Percentiles rank a stretch among this genome's conserved stretches.
These are phyloP conservation scores for Penicillium verhagenii DNA, from an alignment of 495 filamentous ascomycete genomes.

Conservation along the genomic window DNA sequence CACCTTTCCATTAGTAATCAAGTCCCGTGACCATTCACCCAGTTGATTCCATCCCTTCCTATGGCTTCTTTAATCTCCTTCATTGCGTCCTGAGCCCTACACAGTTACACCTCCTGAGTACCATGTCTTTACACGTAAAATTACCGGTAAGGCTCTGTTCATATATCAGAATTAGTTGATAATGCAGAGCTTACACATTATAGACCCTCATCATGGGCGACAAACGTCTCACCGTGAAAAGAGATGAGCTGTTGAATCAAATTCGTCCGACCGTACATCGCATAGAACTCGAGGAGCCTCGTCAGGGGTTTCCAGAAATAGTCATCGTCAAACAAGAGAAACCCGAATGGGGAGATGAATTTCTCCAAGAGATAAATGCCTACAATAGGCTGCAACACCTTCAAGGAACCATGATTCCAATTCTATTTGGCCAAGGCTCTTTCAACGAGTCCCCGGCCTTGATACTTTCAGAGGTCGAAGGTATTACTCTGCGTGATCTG, in stretches of 20 bases:
- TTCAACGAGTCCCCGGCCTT: slow-evolving; percentile 6
- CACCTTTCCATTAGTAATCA: no score
- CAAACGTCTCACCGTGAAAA: slow-evolving; percentile 1
- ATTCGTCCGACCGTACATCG: slow-evolving; percentile 5
- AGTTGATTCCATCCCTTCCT: no score
- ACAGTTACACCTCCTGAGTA: no score
- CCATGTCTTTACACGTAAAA: no score
- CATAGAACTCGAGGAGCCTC: slow-evolving; percentile 8
- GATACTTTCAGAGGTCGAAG: slow-evolving; percentile 6
- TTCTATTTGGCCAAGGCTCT: slow-evolving; percentile 8
- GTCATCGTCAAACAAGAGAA: slow-evolving; percentile 13
- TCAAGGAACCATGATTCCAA: slow-evolving; percentile 8
- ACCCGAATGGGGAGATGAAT: neutral
- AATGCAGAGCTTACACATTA: no score
- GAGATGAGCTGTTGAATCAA: neutral
- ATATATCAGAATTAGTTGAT: no score
- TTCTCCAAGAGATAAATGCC: neutral
- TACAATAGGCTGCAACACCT: slow-evolving; percentile 4
- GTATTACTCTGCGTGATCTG: slow-evolving; percentile 5
- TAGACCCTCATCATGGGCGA: neutral
- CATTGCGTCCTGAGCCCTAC: no score
- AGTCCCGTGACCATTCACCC: no score
- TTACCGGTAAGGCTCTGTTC: no score
- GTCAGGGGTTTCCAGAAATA: slow-evolving; percentile 2
- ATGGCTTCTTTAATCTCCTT: no score